phyloP scores from a whole-genome alignment of 345 rosid species.

The Geranium rotundifolium region DNA sequence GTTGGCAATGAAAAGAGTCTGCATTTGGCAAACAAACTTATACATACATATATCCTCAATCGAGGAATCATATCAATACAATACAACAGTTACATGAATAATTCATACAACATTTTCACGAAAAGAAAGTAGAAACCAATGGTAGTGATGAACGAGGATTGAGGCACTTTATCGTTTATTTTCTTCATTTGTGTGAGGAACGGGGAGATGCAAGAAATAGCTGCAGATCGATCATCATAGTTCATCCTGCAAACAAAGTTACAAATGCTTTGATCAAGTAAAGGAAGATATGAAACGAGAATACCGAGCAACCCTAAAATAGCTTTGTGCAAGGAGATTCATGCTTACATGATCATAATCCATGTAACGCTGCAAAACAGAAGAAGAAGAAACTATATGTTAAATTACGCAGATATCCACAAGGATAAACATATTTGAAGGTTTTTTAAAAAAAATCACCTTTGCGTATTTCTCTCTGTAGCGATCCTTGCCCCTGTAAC shows the following conservation, averaged over 20 bases:
- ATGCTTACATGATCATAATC: constrained; percentile 34
- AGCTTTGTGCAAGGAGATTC: not conserved
- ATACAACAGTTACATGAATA: not conserved
- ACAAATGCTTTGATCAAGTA: not conserved
- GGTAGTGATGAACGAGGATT: not conserved
- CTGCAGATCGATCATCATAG: not conserved
- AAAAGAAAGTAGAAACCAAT: not conserved
- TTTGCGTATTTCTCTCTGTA: constrained; percentile 26
- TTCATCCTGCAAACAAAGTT: not conserved
- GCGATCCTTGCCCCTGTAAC: constrained; percentile 16
- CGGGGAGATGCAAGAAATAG: not conserved
- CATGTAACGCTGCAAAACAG: constrained; percentile 9
- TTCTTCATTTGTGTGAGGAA: not conserved
- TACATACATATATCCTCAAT: not conserved
- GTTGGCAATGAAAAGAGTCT: no score
- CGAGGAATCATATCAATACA: not conserved
- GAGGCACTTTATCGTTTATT: not conserved
- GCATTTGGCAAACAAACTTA: no score
- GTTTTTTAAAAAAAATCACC: constrained; percentile 10
- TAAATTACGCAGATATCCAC: no score
- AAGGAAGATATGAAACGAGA: not conserved
- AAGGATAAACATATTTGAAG: no score
- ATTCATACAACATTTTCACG: not conserved
- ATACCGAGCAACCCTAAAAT: not conserved
- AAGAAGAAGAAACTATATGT: no score